These are phyloP conservation scores for Cardamine chenopodiifolia DNA, from an alignment of 345 rosid genomes.

Conservation along the genomic window DNA sequence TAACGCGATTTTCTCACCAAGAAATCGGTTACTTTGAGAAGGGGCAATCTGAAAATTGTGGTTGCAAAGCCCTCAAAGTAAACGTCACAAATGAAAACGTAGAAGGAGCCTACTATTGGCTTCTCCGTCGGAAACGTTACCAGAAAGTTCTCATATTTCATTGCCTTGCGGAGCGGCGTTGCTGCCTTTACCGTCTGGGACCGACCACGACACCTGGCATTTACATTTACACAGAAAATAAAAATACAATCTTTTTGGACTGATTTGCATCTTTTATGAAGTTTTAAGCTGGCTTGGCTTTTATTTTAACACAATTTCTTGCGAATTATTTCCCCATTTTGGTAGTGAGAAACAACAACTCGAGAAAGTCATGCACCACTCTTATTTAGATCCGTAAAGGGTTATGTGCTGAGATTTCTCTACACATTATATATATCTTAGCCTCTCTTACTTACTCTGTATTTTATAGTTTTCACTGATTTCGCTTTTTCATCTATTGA, in stretches of 20 bases:
- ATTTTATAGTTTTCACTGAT: too few species aligned
- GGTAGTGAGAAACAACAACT: too few species aligned
- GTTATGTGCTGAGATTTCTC: background rate
- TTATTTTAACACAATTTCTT: background rate
- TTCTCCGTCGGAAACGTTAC: slow-evolving; percentile 41
- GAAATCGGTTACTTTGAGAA: slow-evolving; percentile 28
- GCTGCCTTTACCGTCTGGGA: slow-evolving; percentile 50
- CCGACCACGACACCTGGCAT: slow-evolving; percentile 50
- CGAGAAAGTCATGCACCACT: too few species aligned
- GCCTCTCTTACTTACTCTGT: too few species aligned
- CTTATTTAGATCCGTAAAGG: background rate
- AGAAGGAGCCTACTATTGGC: slow-evolving; percentile 38
- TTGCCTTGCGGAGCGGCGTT: slow-evolving; percentile 52
- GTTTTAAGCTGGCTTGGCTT: background rate
- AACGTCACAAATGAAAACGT: slow-evolving; percentile 42
- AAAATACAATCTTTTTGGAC: background rate
- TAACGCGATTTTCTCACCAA: slow-evolving; percentile 41
- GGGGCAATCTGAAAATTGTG: slow-evolving; percentile 42
- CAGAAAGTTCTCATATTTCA: slow-evolving; percentile 44
- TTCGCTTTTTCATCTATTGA: too few species aligned
- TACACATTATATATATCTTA: background rate
- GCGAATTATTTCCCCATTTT: too few species aligned
- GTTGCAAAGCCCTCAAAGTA: slow-evolving; percentile 49
- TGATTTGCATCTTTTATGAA: background rate
- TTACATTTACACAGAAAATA: background rate